Base-by-base conservation (phyloP, 345 rosid genomes). In the Salix brachista region DNA sequence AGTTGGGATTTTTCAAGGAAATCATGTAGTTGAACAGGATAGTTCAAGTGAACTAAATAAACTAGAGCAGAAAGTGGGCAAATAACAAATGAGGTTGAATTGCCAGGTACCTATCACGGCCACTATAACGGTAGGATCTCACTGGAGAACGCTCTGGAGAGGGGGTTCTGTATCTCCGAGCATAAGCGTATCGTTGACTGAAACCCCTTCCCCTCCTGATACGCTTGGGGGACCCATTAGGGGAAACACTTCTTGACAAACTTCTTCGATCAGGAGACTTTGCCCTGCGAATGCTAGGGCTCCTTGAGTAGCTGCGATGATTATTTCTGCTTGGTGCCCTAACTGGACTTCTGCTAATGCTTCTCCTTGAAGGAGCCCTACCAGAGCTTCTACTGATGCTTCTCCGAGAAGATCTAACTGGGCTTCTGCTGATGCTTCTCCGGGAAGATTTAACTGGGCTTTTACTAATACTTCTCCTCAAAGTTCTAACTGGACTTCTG, bases 191-290 rank as follows among this genome's bases (percentile, higher is more conserved):
- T 44, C 92, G 87, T 77, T 92, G 88, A 80, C 98, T 94, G 78
- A 96, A 91, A 65, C 99, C 99, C 41, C 99, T 87, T 5, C 99
- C 99, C 80, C 99, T 92, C 82, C 92, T 89, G 56, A 93, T 87
- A 50, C 97, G 97, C 84, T 88, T 92, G 5, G 91, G 92, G 16
- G 92, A 92, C 46, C 87, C 91, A 83, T 83, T 90, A 7, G 97
- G 98, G 11, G 98, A 90, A 79, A 77, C 86, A 46, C 99, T 95
- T 84, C 93, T 91, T 32, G 99, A 92, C 79, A 84, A 80, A 87
- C 96, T 90, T 89, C 93, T 85, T 71, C 90, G 90, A 50, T 39
- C 88, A 70, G 97, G 97, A 65, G 96, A 90, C 84, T 93, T 87
- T 34, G 69, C 86, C 81, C 88, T 82, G 12, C 89, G 87, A 17